Percentiles rank a stretch among this genome's conserved stretches.
Conservation (phyloP, 805 yeast genomes). For the Kockiozyma suomiensis region DNA sequence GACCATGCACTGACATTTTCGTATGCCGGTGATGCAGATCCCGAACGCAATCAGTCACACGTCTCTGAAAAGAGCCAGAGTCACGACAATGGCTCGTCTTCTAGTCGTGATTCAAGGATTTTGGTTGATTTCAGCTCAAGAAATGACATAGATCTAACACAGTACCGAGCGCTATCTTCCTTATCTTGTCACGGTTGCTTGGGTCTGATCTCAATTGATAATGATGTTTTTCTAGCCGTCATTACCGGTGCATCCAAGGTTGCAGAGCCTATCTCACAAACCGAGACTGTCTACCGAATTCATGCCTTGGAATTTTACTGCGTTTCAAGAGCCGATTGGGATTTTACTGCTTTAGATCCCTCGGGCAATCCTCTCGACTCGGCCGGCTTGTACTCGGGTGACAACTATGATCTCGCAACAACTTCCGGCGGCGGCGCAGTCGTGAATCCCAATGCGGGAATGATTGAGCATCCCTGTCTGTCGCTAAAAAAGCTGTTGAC, state of each 20-base stretch:
- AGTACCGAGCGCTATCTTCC: conserved; percentile 45
- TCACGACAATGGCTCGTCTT: not conserved
- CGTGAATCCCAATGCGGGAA: conserved; percentile 18
- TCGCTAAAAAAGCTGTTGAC: conserved; percentile 75
- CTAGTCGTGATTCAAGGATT: conserved; percentile 30
- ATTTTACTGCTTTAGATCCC: conserved; percentile 67
- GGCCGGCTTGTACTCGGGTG: conserved; percentile 40
- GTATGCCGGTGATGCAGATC: conserved; percentile 31
- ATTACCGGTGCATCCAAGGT: conserved; percentile 77
- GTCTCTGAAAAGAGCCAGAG: not conserved
- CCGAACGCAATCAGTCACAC: conserved; percentile 15
- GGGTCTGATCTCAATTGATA: conserved; percentile 73
- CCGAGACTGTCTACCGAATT: conserved; percentile 78
- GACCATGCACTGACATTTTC: conserved; percentile 61
- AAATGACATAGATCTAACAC: conserved; percentile 44
- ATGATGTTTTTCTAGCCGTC: conserved; percentile 71
- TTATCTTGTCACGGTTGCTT: conserved; percentile 57
- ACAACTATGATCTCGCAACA: conserved; percentile 27
- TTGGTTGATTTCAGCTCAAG: conserved; percentile 52
- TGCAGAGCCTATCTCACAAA: conserved; percentile 72
- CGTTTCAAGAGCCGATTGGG: conserved; percentile 74
- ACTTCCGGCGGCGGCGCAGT: conserved; percentile 33
- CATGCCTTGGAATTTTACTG: conserved; percentile 86
- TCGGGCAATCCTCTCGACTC: conserved; percentile 64
- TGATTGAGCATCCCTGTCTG: conserved; percentile 73